Conservation (phyloP, 768 basidiomycete species). For the Pisolithus tinctorius region DNA sequence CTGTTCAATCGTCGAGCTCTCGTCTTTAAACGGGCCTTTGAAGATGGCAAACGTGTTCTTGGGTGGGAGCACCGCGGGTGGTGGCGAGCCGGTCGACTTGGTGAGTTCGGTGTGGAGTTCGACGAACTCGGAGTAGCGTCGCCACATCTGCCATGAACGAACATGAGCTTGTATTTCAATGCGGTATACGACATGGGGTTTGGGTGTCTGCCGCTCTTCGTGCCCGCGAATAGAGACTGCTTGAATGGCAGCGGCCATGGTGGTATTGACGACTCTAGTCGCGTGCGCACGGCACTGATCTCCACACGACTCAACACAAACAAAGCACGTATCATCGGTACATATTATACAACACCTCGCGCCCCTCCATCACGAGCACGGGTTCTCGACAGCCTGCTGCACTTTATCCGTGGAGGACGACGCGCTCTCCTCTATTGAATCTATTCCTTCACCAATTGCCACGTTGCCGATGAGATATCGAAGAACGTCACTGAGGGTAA, state of each 20-base stretch:
- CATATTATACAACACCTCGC: neutral
- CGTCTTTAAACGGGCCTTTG: slow-evolving; percentile 40
- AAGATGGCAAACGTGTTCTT: slow-evolving; percentile 75
- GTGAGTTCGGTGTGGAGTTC: slow-evolving; percentile 78
- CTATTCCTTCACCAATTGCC: slow-evolving; percentile 41
- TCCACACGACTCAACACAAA: too few relatives aligned
- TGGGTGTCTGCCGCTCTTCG: slow-evolving; percentile 64
- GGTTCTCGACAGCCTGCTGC: slow-evolving; percentile 11
- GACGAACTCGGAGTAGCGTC: slow-evolving; percentile 92
- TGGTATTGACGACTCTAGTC: slow-evolving; percentile 4
- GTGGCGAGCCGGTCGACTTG: slow-evolving; percentile 71
- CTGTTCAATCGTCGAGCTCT: slow-evolving; percentile 67
- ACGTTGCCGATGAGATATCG: slow-evolving; percentile 71
- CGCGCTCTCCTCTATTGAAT: slow-evolving; percentile 26
- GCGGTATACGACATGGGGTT: slow-evolving; percentile 74
- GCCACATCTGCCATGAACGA: slow-evolving; percentile 89
- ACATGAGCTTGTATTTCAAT: slow-evolving; percentile 85
- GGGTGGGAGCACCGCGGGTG: slow-evolving; percentile 75
- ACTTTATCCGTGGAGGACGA: slow-evolving; percentile 7
- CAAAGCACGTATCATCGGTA: too few relatives aligned
- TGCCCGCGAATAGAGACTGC: slow-evolving; percentile 62
- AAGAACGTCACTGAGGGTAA: slow-evolving; percentile 84
- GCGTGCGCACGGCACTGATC: neutral
- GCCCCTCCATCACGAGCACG: slow-evolving; percentile 7
- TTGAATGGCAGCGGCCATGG: slow-evolving; percentile 64